Conservation (phyloP, 805 yeast species). For the Candida ipomoeae region DNA sequence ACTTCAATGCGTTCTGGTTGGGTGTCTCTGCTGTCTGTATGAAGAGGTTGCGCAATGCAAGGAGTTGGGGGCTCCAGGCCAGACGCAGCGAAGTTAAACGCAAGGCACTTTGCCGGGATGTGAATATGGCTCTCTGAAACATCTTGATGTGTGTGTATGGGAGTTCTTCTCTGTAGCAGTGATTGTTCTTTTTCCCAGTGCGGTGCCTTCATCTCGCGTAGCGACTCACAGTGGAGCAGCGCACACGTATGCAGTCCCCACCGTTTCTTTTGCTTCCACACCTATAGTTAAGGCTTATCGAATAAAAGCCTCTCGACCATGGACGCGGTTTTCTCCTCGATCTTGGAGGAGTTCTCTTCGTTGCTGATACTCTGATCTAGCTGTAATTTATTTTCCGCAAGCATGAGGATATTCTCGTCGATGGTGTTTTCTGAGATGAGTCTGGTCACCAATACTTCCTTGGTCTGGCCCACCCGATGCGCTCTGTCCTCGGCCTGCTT, state of each 20-base stretch:
- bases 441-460: constrained; percentile 75
- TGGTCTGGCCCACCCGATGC: constrained; percentile 92
- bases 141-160: not conserved
- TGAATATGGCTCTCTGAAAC: not conserved
- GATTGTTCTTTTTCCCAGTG: constrained; percentile 2
- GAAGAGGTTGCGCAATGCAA: constrained; percentile 33
- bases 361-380: constrained; percentile 64
- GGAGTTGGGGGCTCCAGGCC: not conserved
- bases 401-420: constrained; percentile 80
- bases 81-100: not conserved
- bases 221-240: constrained; percentile 4
- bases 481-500: constrained; percentile 98
- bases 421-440: constrained; percentile 70
- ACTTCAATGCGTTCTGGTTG: constrained; percentile 80
- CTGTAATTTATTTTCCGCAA: constrained; percentile 89
- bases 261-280: constrained; percentile 1
- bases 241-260: not conserved
- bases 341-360: constrained; percentile 34
- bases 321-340: constrained; percentile 51
- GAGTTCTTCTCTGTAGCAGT: not conserved
- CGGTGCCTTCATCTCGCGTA: constrained; percentile 4
- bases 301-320: constrained; percentile 49
- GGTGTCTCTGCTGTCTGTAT: constrained; percentile 87
- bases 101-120: not conserved
- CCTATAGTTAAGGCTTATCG: constrained; percentile 11